phyloP scores from a whole-genome alignment of 202 grass and related monocot genomes.

The Musa balbisiana region DNA sequence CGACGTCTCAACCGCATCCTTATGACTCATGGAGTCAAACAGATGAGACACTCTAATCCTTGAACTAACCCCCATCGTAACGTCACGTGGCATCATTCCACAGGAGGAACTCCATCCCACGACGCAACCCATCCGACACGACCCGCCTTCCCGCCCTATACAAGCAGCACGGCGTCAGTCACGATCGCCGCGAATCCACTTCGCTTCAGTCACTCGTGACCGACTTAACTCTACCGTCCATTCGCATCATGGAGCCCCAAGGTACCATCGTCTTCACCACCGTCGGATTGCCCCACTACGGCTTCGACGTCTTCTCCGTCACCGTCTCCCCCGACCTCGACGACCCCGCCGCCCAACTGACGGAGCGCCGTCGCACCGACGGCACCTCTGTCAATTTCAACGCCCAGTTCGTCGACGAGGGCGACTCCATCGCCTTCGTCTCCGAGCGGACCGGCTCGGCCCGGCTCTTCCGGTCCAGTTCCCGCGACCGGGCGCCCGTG shows the following conservation, averaged over 20 bases:
- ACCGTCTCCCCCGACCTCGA: slow-evolving; percentile 21
- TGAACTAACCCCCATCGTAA: too few relatives aligned
- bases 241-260: slow-evolving; percentile 46
- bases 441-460: slow-evolving; percentile 64
- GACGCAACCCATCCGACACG: too few relatives aligned
- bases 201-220: neutral
- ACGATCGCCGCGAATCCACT: neutral
- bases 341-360: neutral
- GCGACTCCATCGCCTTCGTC: slow-evolving; percentile 54
- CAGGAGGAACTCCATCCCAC: too few relatives aligned
- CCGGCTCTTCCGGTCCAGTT: slow-evolving; percentile 29
- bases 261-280: slow-evolving; percentile 59
- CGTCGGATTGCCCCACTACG: slow-evolving; percentile 56
- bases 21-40: too few relatives aligned
- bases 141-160: too few relatives aligned
- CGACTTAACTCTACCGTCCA: neutral
- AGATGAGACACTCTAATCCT: too few relatives aligned
- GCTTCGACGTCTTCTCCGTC: slow-evolving; percentile 93
- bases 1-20: too few relatives aligned
- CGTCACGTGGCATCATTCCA: too few relatives aligned
- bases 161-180: too few relatives aligned
- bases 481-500: slow-evolving; percentile 9
- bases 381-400: slow-evolving; percentile 77
- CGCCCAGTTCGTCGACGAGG: slow-evolving; percentile 63
- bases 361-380: slow-evolving; percentile 71